Evolutionary conservation across 2,329 filamentous ascomycete species (phyloP), one percentile per base, ranked within the genome.

Genomic region (Claviceps pazoutovae): DNA sequence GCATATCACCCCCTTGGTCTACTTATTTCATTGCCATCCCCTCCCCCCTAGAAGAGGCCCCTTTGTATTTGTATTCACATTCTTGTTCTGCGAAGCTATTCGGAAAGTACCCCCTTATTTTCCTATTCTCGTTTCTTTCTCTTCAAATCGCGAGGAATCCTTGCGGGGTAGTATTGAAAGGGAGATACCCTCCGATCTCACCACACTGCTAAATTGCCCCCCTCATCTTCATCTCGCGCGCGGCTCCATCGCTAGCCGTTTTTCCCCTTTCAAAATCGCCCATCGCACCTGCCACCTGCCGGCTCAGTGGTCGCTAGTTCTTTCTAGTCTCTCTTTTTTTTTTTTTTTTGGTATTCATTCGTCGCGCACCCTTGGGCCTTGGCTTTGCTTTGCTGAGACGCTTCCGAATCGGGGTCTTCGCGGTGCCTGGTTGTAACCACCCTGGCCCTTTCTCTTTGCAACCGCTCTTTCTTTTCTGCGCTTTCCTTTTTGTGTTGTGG

Each of bases 121-220:
- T n/a, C 23, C 14, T 21, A n/a, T 17, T 48, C 41, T 21, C 23
- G 9, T 44, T 30, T 1, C 13, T 50, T 23, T 42, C 17, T 36
- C 45, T 34, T 45, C 26, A 17, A 30, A 11, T 47, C 44, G 17
- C 19, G 48, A 48, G 52, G 49, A 51, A 53, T 51, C 41, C 45
- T 49, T 37, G 37, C 45, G 48, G 51, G 44, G 39, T 46, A 42
- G 44, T 48, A 51, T 51, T 50, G 43, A 23, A 47, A 53, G 51
- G 51, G 51, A 50, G 51, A 48, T 17, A 46, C 41, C 21, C 4
- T 6, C 6, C 50, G 30, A 34, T 34, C 9, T 34, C 30, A 34
- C 9, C 30, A 30, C 8, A 34, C 30, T 34, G 30, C 30, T 34
- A 11, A 34, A 34, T 34, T 34, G 30, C 3, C 45, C 13, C n/a